phyloP scores from a whole-genome alignment of 805 yeast species.

The Barnettozyma botsteinii region DNA sequence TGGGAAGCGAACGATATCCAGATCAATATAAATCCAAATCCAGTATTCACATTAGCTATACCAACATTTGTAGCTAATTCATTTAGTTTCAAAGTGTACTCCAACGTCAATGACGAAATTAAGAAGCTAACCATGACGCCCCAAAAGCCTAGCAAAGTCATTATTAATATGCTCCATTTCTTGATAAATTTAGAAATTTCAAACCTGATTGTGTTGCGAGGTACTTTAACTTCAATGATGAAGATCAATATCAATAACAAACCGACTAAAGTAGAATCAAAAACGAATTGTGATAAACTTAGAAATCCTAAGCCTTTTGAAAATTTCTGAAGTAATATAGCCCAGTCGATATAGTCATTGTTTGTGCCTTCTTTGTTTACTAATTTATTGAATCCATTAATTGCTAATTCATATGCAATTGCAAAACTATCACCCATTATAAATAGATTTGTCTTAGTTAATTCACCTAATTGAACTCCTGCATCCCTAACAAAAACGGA shows the following conservation, averaged over 20 bases:
- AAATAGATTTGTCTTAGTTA: conserved; percentile 36
- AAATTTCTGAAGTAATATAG: conserved; percentile 23
- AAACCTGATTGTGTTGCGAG: neutral
- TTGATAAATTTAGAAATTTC: neutral
- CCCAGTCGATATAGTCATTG: conserved; percentile 21
- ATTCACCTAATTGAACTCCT: conserved; percentile 38
- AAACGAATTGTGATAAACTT: conserved; percentile 9
- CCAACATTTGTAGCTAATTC: conserved; percentile 19
- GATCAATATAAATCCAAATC: conserved; percentile 17
- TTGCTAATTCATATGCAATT: conserved; percentile 32
- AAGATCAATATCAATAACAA: conserved; percentile 5
- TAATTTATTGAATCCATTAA: conserved; percentile 25
- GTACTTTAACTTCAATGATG: neutral
- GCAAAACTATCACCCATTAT: conserved; percentile 37
- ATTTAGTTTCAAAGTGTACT: conserved; percentile 18
- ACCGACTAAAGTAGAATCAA: neutral
- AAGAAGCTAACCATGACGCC: conserved; percentile 14
- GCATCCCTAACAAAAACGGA: conserved; percentile 45
- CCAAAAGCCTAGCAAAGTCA: conserved; percentile 14
- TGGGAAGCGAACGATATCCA: conserved; percentile 19
- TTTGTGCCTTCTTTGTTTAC: conserved; percentile 14
- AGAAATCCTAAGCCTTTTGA: conserved; percentile 23
- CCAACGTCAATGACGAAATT: conserved; percentile 22
- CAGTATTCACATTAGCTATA: conserved; percentile 21
- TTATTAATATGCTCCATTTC: conserved; percentile 6